phyloP scores from a whole-genome alignment of 1,139 yeast species.

The Scheffersomyces stambukii region DNA sequence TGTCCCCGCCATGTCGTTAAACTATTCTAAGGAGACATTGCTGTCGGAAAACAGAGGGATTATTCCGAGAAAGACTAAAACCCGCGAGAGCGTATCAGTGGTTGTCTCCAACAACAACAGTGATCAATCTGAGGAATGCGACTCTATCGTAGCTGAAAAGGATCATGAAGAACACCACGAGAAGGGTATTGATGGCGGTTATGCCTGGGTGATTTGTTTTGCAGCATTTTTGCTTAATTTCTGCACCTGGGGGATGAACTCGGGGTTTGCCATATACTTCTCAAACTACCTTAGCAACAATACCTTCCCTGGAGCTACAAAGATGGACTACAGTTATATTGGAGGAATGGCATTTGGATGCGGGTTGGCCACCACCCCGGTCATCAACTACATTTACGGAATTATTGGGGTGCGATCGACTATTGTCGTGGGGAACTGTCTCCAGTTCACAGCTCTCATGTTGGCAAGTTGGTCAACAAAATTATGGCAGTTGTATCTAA shows the following conservation, averaged over 20 bases:
- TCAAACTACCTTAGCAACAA: constrained; percentile 36
- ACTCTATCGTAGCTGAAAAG: neutral
- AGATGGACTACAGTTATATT: constrained; percentile 8
- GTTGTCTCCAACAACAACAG: neutral
- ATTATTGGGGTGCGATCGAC: constrained; percentile 34
- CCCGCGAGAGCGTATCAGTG: no score
- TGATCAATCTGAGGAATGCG: neutral
- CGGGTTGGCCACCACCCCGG: constrained; percentile 33
- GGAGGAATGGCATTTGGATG: constrained; percentile 27
- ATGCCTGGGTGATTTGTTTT: constrained; percentile 45
- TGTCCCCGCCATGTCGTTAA: neutral
- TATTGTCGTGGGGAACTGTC: constrained; percentile 38
- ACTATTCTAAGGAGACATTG: neutral
- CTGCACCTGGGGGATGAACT: constrained; percentile 51
- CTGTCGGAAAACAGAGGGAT: no score
- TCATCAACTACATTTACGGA: constrained; percentile 37
- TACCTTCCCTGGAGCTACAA: constrained; percentile 38
- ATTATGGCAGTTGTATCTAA: constrained; percentile 49
- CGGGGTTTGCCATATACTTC: constrained; percentile 52
- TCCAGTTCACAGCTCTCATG: constrained; percentile 48
- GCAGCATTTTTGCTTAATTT: constrained; percentile 40
- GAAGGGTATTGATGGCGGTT: constrained; percentile 36
- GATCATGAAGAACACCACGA: constrained; percentile 1
- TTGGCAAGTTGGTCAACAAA: constrained; percentile 51
- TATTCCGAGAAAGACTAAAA: no score